phyloP scores from a whole-genome alignment of 2,329 filamentous ascomycete species.

The Claviceps spartinae region DNA sequence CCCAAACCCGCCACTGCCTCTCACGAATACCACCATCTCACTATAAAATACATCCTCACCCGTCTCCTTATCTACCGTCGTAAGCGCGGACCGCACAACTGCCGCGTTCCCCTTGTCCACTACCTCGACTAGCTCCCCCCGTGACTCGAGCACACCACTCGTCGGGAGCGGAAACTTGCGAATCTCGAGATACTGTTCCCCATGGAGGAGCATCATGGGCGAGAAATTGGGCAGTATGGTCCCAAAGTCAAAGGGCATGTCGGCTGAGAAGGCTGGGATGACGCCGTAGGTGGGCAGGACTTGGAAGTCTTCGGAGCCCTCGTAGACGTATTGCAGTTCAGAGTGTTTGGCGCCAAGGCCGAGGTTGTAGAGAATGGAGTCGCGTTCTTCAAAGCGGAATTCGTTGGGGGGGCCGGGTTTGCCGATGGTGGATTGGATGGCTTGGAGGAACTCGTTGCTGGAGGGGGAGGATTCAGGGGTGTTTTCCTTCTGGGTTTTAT shows the following conservation, averaged over 20 bases:
- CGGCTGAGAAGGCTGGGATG: conserved; percentile 80
- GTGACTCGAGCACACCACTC: conserved; percentile 59
- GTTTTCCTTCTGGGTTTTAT: background rate
- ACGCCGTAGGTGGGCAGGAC: conserved; percentile 91
- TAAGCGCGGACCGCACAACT: conserved; percentile 65
- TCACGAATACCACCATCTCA: conserved; percentile 83
- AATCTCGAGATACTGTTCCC: conserved; percentile 95
- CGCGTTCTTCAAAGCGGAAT: conserved; percentile 73
- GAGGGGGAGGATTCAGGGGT: conserved; percentile 15
- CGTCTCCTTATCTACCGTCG: conserved; percentile 71
- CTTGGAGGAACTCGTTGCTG: conserved; percentile 53
- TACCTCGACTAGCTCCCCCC: conserved; percentile 77
- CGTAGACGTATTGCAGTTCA: conserved; percentile 78
- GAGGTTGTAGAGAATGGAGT: conserved; percentile 90
- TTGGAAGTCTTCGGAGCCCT: conserved; percentile 86
- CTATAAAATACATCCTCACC: conserved; percentile 95
- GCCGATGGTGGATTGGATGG: conserved; percentile 64
- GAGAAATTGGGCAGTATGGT: conserved; percentile 90
- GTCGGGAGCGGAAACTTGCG: conserved; percentile 86
- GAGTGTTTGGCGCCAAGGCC: conserved; percentile 84
- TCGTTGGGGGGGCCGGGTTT: conserved; percentile 56
- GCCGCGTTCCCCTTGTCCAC: conserved; percentile 91
- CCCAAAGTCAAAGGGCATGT: conserved; percentile 64
- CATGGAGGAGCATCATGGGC: conserved; percentile 97
- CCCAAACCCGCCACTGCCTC: conserved; percentile 81